Conservation (phyloP, 345 rosid genomes). For the Turnera subulata region DNA sequence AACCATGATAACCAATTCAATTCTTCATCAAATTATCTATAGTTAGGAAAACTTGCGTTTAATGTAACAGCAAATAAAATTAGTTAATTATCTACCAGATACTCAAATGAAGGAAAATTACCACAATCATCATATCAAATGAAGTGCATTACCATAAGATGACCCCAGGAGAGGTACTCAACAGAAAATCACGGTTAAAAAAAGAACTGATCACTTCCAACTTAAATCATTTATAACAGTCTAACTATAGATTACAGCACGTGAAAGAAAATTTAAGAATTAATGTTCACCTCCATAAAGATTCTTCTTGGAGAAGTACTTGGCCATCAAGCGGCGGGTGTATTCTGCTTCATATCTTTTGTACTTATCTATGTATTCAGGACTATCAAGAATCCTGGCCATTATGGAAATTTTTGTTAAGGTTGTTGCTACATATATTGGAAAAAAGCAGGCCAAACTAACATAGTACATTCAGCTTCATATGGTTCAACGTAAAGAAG, state of each 20-base stretch:
- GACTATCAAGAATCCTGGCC: constrained; percentile 25
- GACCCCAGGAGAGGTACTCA: background rate
- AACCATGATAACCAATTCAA: background rate
- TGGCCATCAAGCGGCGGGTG: constrained; percentile 44
- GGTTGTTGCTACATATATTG: background rate
- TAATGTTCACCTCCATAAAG: constrained; percentile 53
- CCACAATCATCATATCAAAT: background rate
- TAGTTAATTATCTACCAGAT: background rate
- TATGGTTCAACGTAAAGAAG: too few relatives aligned
- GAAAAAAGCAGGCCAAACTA: background rate
- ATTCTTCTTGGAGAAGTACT: constrained; percentile 60
- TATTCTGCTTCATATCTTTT: constrained; percentile 57
- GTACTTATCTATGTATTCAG: constrained; percentile 48
- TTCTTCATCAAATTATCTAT: background rate
- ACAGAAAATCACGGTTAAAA: background rate
- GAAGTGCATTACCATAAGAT: background rate
- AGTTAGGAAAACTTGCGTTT: background rate
- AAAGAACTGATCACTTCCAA: too few relatives aligned
- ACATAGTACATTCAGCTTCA: too few relatives aligned
- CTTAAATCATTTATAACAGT: background rate
- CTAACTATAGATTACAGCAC: background rate
- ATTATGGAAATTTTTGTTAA: constrained; percentile 1
- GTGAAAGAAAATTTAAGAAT: background rate
- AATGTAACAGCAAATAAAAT: background rate
- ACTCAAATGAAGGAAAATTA: background rate